Evolutionary conservation across 2,329 filamentous ascomycete genomes (phyloP).

Genomic region (Trichoderma arundinaceum): DNA sequence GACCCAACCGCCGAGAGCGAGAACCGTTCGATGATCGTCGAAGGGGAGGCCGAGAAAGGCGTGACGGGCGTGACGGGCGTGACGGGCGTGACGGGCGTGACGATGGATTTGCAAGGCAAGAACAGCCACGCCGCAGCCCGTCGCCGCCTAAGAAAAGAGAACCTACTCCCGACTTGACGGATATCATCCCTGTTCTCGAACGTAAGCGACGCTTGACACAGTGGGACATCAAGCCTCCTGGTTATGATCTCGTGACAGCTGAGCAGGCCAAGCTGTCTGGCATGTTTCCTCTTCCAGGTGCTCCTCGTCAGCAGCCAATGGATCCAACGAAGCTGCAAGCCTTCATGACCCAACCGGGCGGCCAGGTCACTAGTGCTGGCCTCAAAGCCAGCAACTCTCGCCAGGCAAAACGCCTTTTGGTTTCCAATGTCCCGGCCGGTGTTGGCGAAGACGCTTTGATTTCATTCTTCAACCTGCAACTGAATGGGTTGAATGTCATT

Average conservation of each 20-base stretch:
- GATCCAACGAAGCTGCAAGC: slow-evolving; percentile 92
- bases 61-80: no score
- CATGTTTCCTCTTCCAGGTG: slow-evolving; percentile 98
- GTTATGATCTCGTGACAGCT: slow-evolving; percentile 97
- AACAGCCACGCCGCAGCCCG: slow-evolving; percentile 71
- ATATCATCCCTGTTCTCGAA: slow-evolving; percentile 79
- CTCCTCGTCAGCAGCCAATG: slow-evolving; percentile 92
- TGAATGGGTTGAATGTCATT: slow-evolving; percentile 95
- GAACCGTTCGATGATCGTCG: slow-evolving; percentile 58
- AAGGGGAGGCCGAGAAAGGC: slow-evolving; percentile 55
- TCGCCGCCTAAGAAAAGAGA: slow-evolving; percentile 89
- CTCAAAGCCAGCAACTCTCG: slow-evolving; percentile 92
- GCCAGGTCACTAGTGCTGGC: slow-evolving; percentile 72
- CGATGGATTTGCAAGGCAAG: slow-evolving; percentile 50
- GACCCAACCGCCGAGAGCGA: slow-evolving; percentile 63
- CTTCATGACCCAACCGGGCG: slow-evolving; percentile 89
- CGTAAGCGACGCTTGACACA: slow-evolving; percentile 93
- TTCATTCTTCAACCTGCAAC: slow-evolving; percentile 92
- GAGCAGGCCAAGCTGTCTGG: slow-evolving; percentile 98
- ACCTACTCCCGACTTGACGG: slow-evolving; percentile 91
- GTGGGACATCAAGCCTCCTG: slow-evolving; percentile 98
- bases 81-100: no score
- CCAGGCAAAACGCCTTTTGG: slow-evolving; percentile 89
- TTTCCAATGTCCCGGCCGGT: slow-evolving; percentile 77
- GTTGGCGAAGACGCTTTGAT: slow-evolving; percentile 77